Conservation (phyloP, 176 grass and related monocot genomes). For the Ananas comosus region DNA sequence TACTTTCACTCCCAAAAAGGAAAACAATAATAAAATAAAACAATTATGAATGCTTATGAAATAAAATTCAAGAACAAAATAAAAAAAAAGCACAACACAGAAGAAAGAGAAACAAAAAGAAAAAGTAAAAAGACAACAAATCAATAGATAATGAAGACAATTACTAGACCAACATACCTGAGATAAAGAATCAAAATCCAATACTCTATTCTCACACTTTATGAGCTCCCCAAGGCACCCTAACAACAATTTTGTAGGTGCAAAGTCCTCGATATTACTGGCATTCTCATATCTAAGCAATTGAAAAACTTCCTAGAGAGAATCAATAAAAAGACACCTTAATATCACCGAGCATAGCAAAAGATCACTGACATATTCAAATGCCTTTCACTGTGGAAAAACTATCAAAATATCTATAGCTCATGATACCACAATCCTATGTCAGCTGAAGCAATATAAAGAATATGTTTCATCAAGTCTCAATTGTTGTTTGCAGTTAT, state of each 20-base stretch:
- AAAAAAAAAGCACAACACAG: no score
- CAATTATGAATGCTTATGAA: no score
- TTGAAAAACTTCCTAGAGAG: not conserved
- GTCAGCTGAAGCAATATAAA: not conserved
- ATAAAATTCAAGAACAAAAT: no score
- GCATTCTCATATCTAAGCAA: not conserved
- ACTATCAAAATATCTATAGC: conserved; percentile 3
- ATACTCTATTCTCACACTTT: no score
- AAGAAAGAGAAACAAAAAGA: no score
- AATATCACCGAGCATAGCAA: not conserved
- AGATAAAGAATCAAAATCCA: no score
- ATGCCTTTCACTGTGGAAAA: not conserved
- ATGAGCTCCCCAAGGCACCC: not conserved
- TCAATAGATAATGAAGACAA: no score
- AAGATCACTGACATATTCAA: not conserved
- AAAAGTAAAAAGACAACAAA: no score
- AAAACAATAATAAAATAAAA: no score
- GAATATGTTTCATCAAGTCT: conserved; percentile 1
- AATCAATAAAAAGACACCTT: not conserved
- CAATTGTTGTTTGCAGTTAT: not conserved
- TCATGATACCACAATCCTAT: not conserved
- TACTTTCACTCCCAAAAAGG: no score
- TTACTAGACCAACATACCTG: no score
- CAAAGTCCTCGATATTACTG: not conserved
- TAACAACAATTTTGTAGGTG: not conserved